A percentile compares a stretch with the other conserved stretches of the same genome.
phyloP scores from a whole-genome alignment of 768 basidiomycete species.

The Coprinellus micaceus region DNA sequence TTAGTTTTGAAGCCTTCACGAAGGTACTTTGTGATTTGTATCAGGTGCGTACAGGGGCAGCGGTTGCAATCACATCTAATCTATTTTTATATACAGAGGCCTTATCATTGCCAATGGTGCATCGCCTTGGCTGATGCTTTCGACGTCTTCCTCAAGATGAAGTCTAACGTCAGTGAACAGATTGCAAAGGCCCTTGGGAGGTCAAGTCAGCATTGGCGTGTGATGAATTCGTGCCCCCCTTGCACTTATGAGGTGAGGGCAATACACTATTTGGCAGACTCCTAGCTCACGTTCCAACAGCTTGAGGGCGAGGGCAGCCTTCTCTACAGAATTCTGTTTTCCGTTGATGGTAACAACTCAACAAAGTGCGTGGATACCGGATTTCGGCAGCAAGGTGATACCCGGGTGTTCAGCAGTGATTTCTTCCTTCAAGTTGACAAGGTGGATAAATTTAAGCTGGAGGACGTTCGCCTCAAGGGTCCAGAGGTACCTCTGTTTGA shows the following conservation, averaged over 20 bases:
- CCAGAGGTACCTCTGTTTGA: background rate
- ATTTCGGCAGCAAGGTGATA: background rate
- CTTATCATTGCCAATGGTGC: background rate
- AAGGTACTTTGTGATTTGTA: slow-evolving; percentile 29
- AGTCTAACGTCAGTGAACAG: background rate
- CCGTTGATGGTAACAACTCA: slow-evolving; percentile 28
- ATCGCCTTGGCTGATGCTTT: background rate
- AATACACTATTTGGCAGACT: background rate
- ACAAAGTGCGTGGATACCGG: slow-evolving; percentile 13
- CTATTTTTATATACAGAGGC: background rate
- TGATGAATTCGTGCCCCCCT: slow-evolving; percentile 10
- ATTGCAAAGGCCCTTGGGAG: slow-evolving; percentile 7
- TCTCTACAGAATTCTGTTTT: slow-evolving; percentile 17
- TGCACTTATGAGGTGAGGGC: slow-evolving; percentile 16
- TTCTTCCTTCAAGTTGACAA: background rate
- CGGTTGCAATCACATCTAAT: background rate
- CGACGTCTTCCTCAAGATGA: background rate
- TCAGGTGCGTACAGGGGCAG: too few species aligned
- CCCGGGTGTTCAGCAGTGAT: background rate
- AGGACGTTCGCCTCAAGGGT: background rate
- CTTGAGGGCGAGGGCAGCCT: slow-evolving; percentile 20
- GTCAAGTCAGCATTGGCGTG: slow-evolving; percentile 13
- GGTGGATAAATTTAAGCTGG: background rate
- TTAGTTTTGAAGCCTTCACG: slow-evolving; percentile 25
- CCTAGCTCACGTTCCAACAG: background rate